phyloP scores from a whole-genome alignment of 345 rosid genomes.

The Salix dunnii region DNA sequence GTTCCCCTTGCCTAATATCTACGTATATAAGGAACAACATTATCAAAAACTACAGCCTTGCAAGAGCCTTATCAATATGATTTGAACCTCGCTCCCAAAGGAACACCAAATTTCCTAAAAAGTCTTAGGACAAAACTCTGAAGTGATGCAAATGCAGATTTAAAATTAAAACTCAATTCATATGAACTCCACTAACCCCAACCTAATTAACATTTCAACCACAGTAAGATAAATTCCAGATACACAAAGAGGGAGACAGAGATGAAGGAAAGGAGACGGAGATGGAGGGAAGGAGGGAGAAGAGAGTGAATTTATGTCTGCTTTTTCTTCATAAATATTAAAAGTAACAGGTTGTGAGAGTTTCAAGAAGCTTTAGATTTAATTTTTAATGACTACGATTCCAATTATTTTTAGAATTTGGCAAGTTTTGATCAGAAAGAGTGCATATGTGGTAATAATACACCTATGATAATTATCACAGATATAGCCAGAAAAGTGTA shows the following conservation, averaged over 20 bases:
- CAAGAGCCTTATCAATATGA: neutral
- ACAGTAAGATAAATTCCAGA: neutral
- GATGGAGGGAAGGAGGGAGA: neutral
- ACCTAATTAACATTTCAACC: neutral
- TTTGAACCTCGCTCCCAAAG: neutral
- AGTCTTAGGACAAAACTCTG: neutral
- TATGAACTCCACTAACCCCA: neutral
- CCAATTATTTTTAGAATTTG: constrained; percentile 2
- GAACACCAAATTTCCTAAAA: neutral
- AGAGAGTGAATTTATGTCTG: neutral
- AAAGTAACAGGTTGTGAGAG: neutral
- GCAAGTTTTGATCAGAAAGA: constrained; percentile 1
- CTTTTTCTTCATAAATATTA: neutral
- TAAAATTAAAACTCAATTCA: neutral
- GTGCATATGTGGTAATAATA: neutral
- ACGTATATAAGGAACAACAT: neutral
- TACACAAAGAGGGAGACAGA: neutral
- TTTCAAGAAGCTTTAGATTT: neutral
- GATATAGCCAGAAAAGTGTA: neutral
- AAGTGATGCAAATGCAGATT: neutral
- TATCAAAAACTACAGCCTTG: neutral
- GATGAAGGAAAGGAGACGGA: neutral
- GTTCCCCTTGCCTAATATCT: neutral
- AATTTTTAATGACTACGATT: constrained; percentile 6
- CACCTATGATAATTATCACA: neutral